Conservation (phyloP, 2,329 filamentous ascomycete species). For the Sporothrix dimorphospora region DNA sequence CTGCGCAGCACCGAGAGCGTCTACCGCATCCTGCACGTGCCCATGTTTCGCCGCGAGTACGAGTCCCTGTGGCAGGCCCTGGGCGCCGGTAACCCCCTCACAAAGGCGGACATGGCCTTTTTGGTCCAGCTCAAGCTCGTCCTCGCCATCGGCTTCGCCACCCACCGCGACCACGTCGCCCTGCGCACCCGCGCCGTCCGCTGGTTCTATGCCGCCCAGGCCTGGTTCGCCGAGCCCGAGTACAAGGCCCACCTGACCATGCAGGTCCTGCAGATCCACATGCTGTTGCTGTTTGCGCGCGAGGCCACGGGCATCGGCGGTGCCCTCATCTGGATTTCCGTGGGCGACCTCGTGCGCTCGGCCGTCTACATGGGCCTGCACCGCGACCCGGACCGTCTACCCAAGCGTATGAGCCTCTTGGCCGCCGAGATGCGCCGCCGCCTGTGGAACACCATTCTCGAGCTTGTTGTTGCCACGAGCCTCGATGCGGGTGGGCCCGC, state of each 20-base stretch:
- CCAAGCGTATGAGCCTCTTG: conserved; percentile 40
- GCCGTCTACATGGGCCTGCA: conserved; percentile 57
- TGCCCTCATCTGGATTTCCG: conserved; percentile 51
- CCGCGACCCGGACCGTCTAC: conserved; percentile 49
- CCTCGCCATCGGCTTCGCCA: conserved; percentile 53
- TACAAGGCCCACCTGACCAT: conserved; percentile 56
- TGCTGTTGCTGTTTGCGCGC: conserved; percentile 55
- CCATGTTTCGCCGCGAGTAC: conserved; percentile 60
- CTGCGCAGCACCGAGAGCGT: conserved; percentile 59
- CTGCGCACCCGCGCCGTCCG: conserved; percentile 49
- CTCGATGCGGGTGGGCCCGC: conserved; percentile 51
- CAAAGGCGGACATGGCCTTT: conserved; percentile 45
- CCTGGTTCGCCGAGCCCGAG: conserved; percentile 50
- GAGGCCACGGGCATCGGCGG: conserved; percentile 47
- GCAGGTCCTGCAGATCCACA: conserved; percentile 54
- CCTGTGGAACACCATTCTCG: conserved; percentile 57
- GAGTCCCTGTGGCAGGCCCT: conserved; percentile 49
- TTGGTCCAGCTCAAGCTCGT: conserved; percentile 56
- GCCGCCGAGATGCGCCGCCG: conserved; percentile 52
- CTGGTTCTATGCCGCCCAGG: conserved; percentile 58
- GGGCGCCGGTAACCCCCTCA: conserved; percentile 25
- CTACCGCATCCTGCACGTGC: conserved; percentile 60
- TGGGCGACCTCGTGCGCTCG: conserved; percentile 48
- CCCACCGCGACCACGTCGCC: conserved; percentile 51
- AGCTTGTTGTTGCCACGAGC: conserved; percentile 50